Base-by-base conservation (phyloP, 2,329 filamentous ascomycete species). In the Colletotrichum gloeosporioides region DNA sequence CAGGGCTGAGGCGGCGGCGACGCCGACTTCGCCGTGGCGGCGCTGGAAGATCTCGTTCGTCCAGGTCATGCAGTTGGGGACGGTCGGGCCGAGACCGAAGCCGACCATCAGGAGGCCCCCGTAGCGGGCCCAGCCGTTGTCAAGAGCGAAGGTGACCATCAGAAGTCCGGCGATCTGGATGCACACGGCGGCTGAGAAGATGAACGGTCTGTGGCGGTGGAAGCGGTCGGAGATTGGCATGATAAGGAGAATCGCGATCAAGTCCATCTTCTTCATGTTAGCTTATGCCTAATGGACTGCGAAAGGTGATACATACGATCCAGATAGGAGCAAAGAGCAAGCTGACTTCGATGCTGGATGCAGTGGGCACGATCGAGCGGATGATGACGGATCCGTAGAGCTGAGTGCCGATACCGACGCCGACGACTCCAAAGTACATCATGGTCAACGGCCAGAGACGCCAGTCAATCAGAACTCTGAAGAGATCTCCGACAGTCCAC, bases 341-440 rank as follows among this genome's bases (percentile, higher is more conserved):
- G 86, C 94, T 96, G 77, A 98, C 89, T 78, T 95, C 89, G 34
- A 98, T 90, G 31, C 92, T 92, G 4, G 91, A 95, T 75, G 98
- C 92, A 1, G 86, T 86, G 1, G 95, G 92, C 82, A 96, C 92
- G 81, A 97, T 97, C 12, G 92, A 91, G 18, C 91, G 89, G 80
- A 98, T 97, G 80, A 98, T 98, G 78, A 98, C 92, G 4, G 93
- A 96, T 36, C 94, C 95, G 82, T 98, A 98, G 63, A 95, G 92
- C 85, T 98, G 95, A 1, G 95, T 96, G 61, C 95, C 96, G 77
- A 98, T 98, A 10, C 96, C 96, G 4, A 98, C 96, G 27, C 96
- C 96, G 2, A 98, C 96, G 4, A 98, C 96, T 25, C 96, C 96
- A 86, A 98, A 98, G 86, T 98, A 98, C 96, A 98, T 98, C 69